These are phyloP conservation scores for Pythium aphanidermatum DNA, from an alignment of 352 stramenopile genomes.

Conservation along the genomic window DNA sequence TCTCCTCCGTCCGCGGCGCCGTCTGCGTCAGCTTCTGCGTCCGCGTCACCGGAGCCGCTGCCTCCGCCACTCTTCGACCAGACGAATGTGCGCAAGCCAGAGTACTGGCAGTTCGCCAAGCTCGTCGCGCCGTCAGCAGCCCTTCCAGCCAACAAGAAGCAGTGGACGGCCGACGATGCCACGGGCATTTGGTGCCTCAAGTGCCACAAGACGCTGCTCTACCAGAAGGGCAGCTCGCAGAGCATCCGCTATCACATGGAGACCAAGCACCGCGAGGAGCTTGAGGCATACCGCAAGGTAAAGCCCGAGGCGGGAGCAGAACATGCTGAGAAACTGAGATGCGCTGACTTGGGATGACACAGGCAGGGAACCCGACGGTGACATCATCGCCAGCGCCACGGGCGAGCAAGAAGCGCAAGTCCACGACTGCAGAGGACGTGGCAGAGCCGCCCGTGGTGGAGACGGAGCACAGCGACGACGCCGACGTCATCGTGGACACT, in stretches of 20 bases:
- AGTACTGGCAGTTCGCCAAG: slow-evolving; percentile 48
- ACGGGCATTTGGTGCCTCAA: slow-evolving; percentile 42
- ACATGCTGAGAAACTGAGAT: slow-evolving; percentile 9
- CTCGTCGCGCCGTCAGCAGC: slow-evolving; percentile 24
- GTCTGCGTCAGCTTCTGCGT: neutral
- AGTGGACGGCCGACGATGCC: slow-evolving; percentile 42
- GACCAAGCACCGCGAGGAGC: slow-evolving; percentile 38
- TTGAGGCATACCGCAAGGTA: slow-evolving; percentile 24
- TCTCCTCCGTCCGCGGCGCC: neutral
- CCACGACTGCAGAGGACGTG: slow-evolving; percentile 11
- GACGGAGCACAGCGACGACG: neutral
- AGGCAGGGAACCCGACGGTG: neutral
- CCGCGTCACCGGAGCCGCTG: slow-evolving; percentile 1
- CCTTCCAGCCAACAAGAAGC: slow-evolving; percentile 30
- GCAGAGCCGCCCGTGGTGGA: too few relatives aligned
- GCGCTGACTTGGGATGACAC: neutral
- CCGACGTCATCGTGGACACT: slow-evolving; percentile 1
- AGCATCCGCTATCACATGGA: slow-evolving; percentile 62
- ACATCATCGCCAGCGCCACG: neutral
- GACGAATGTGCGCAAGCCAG: slow-evolving; percentile 40
- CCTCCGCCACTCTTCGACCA: slow-evolving; percentile 41
- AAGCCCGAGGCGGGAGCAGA: too few relatives aligned
- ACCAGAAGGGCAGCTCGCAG: slow-evolving; percentile 44
- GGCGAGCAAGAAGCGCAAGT: slow-evolving; percentile 20
- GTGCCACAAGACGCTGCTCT: slow-evolving; percentile 26